Conservation (phyloP, 306 rosid species). For the Inga leiocalycina region DNA sequence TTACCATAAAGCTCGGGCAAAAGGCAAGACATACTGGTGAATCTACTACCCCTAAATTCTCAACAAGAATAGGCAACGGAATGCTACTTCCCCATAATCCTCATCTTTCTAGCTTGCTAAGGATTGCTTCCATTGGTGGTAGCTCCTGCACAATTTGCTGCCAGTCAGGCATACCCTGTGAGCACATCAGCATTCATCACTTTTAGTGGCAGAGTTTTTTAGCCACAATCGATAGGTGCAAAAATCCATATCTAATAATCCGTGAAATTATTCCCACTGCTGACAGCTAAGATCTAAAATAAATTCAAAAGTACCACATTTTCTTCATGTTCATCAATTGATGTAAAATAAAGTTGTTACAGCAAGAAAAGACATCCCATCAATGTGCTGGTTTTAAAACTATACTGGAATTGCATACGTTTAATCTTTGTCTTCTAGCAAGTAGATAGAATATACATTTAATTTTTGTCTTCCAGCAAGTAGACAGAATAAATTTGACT, state of each 20-base stretch:
- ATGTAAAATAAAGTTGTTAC: not conserved
- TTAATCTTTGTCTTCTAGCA: not conserved
- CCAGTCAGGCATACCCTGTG: slow-evolving; percentile 99
- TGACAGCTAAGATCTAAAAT: not conserved
- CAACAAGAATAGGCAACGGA: not conserved
- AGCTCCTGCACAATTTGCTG: slow-evolving; percentile 78
- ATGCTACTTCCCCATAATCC: slow-evolving; percentile 31
- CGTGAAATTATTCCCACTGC: not conserved
- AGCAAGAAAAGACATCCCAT: not conserved
- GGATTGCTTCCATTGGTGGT: slow-evolving; percentile 83
- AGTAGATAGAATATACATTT: not conserved
- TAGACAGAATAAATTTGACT: not conserved
- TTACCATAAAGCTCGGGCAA: not conserved
- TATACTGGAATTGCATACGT: not conserved
- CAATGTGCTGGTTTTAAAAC: not conserved
- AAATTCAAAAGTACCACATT: not conserved
- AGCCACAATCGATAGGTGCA: not conserved
- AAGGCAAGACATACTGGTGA: not conserved
- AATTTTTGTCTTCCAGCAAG: not conserved
- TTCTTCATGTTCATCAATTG: not conserved
- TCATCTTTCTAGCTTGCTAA: slow-evolving; percentile 92
- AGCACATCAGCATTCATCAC: slow-evolving; percentile 16
- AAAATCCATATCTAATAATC: not conserved
- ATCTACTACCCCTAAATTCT: not conserved
- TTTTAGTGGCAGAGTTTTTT: slow-evolving; percentile 5